Conservation (phyloP, 2,329 filamentous ascomycete species). For the Sphaerostilbella broomeana region DNA sequence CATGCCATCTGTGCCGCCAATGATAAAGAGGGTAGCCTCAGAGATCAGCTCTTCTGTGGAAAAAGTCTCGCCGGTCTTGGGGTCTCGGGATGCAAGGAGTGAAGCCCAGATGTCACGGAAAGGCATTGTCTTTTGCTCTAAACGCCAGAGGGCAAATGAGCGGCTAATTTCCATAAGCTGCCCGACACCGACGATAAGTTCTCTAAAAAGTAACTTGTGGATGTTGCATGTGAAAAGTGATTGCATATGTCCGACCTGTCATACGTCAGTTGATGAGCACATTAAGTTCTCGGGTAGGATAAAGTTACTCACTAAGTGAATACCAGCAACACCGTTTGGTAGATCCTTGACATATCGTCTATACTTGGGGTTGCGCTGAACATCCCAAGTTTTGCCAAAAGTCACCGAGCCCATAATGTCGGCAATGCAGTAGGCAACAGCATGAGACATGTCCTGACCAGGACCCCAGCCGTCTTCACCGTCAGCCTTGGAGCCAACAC, state of each 20-base stretch:
- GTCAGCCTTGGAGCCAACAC: neutral
- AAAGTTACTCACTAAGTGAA: neutral
- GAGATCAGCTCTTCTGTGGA: slow-evolving; percentile 7
- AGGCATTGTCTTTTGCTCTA: slow-evolving; percentile 1
- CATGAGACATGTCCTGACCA: slow-evolving; percentile 3
- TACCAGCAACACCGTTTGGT: slow-evolving; percentile 4
- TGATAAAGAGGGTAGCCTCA: slow-evolving; percentile 7
- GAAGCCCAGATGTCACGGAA: slow-evolving; percentile 6
- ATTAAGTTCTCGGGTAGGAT: no score
- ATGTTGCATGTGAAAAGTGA: slow-evolving; percentile 4
- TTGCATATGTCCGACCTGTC: slow-evolving; percentile 8
- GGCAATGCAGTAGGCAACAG: slow-evolving; percentile 8
- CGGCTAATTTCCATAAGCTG: neutral
- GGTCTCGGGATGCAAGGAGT: slow-evolving; percentile 10
- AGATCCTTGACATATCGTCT: no score
- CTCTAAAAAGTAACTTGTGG: slow-evolving; percentile 7
- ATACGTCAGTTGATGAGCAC: no score
- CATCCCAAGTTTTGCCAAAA: slow-evolving; percentile 5
- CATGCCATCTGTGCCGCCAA: slow-evolving; percentile 3
- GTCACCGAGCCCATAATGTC: slow-evolving; percentile 11
- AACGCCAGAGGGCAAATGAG: neutral
- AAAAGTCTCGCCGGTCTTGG: slow-evolving; percentile 8
- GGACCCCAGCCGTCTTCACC: slow-evolving; percentile 5
- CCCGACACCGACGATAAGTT: slow-evolving; percentile 5
- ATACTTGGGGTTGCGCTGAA: neutral